These are phyloP conservation scores for Leccinum glutinopallens DNA, from an alignment of 1,284 basidiomycete species.

Conservation along the genomic window DNA sequence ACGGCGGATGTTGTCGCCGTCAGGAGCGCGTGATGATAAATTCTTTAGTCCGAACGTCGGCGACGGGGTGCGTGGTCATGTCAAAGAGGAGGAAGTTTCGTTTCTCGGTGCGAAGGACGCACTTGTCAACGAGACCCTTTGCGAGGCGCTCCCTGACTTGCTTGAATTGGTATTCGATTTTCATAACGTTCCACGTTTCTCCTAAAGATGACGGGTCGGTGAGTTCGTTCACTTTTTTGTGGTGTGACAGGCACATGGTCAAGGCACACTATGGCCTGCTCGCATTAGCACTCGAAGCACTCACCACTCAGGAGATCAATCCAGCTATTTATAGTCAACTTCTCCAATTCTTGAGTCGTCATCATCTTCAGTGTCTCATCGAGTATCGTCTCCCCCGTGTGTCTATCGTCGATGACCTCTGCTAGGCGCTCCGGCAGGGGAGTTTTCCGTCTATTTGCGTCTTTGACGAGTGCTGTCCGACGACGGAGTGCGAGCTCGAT, in stretches of 20 bases:
- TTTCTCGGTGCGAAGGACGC: constrained; percentile 95
- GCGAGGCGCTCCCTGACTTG: constrained; percentile 95
- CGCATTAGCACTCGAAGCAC: constrained; percentile 11
- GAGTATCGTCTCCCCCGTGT: constrained; percentile 93
- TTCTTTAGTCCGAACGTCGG: constrained; percentile 89
- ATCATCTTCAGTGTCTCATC: constrained; percentile 96
- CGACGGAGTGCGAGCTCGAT: constrained; percentile 91
- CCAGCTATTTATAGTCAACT: constrained; percentile 90
- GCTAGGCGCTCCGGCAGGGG: constrained; percentile 83
- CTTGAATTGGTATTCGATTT: constrained; percentile 96
- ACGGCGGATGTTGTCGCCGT: constrained; percentile 85
- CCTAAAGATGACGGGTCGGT: constrained; percentile 49
- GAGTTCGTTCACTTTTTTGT: not conserved
- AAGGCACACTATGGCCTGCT: constrained; percentile 3
- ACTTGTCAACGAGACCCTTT: constrained; percentile 97
- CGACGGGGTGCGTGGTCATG: constrained; percentile 96
- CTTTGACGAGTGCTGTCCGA: constrained; percentile 86
- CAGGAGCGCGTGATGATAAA: constrained; percentile 75
- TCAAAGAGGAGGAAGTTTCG: constrained; percentile 97
- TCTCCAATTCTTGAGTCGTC: constrained; percentile 73
- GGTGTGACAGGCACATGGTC: not conserved
- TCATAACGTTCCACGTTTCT: constrained; percentile 99
- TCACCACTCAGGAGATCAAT: constrained; percentile 90
- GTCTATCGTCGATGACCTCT: constrained; percentile 87
- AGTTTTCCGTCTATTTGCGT: constrained; percentile 77